Evolutionary conservation across 106 monocot species (phyloP), one percentile per base, ranked within the genome.

Genomic region (Apostasia shenzhenica): DNA sequence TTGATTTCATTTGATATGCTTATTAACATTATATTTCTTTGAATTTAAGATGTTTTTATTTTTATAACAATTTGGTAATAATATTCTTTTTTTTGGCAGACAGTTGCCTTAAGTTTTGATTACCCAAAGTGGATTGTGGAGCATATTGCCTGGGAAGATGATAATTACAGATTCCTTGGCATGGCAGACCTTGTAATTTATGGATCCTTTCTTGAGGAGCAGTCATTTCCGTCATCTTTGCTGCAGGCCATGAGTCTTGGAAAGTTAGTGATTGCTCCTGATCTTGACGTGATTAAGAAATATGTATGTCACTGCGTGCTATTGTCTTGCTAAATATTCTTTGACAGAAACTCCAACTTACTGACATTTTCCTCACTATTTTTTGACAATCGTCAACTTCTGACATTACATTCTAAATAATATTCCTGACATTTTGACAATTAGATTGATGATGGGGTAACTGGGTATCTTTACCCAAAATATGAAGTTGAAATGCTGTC

Each of bases 191-290:
- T 93, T 70, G 93, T 93, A 38, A 81, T 99, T 73, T 99, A 99
- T 80, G 87, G 85, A 62, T 93, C 97, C 47, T 93, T 92, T 85
- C 87, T 93, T 55, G 90, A 99, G 59, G 97, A 90, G 74, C 97
- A 85, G 44, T 82, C 87, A 11, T 99, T 99, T 73, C 97, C 97
- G 41, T 53, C 82, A 59, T 62, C 83, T 68, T 73, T 99, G 68
- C 41, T 76, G 26, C 82, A 83, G 77, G 89, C 92, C 40, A 93
- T 99, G 97, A 80, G 75, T 75, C 83, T 99, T 48, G 90, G 86
- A 41, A 99, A 90, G 69, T 70, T 83, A 72, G 66, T 90, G 59
- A 61, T 99, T 74, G 97, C 97, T 81, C 92, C 97, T 45, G 81
- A 99, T 68, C 90, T 99, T 55, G 55, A 37, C 60, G 85, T 87